Evolutionary conservation across 116 monocot genomes (phyloP), one percentile per base, ranked within the genome.

Genomic region (Iris pallida): DNA sequence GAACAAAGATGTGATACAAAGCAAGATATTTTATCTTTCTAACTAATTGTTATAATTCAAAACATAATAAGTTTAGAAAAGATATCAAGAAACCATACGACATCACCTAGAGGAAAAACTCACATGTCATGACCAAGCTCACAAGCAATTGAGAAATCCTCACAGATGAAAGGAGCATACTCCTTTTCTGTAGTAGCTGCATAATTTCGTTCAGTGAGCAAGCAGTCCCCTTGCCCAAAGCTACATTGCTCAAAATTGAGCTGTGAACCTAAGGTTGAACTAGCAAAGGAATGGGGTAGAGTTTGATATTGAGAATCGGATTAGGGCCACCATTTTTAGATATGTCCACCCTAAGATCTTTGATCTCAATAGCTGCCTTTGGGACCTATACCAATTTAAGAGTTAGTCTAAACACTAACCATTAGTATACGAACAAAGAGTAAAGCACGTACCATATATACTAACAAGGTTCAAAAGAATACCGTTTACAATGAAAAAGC

Each of bases 321-420:
- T 78, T 99, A 20, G 90, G 83, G 57, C 82, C 86, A 30, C 84
- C 82, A 83, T 60, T 73, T 80, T 88, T 90, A 20, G 83, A 93
- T 61, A 88, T 81, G 57, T 99, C 99, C 71, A 99, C 10, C 16
- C 75, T 76, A 55, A 99, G 46, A 61, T 90, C 93, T 78, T 93
- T 99, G 10, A 93, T 82, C 73, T 99, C 99, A 71, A 93, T 73
- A 12, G 66, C 76, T 69, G 81, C 86, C 84, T 84, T 88, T 74
- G 93, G 88, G 12, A 68, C 80, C 99, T 99, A 70, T 46, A 90
- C 65, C 61, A 78, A 45, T 69, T 41, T 2, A 72, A 59, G 41
- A 78, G 43, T 41, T 47, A 41, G 11, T 48, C 14, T 56, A 30
- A 74, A 44, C 30, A 52, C 17, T 42, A 75, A 69, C 43, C 49